Percentiles rank a stretch among this genome's conserved stretches.
Evolutionary conservation across 768 basidiomycete species (phyloP).

Genomic region (Lactifluus piperatus): DNA sequence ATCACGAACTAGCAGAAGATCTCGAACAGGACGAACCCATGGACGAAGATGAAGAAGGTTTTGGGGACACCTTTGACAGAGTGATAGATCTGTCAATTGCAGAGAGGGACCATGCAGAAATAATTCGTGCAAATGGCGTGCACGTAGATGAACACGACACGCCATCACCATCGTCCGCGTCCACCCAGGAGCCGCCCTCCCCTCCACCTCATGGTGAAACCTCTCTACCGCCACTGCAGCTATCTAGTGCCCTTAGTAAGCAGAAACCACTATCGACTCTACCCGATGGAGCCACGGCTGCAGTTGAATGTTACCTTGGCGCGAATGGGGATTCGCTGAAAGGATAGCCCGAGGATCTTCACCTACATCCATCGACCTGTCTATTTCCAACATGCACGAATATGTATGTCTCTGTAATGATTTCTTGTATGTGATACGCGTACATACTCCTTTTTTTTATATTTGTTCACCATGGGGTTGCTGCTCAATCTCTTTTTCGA

Average conservation of each 20-base stretch:
- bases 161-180: constrained; percentile 20
- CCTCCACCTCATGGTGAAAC: constrained; percentile 34
- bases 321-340: constrained; percentile 52
- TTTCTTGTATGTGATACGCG: constrained; percentile 16
- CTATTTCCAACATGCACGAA: constrained; percentile 11
- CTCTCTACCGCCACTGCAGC: constrained; percentile 37
- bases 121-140: constrained; percentile 19
- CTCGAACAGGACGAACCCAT: constrained; percentile 44
- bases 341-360: constrained; percentile 22
- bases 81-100: constrained; percentile 29
- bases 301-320: constrained; percentile 58
- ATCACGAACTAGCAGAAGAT: constrained; percentile 52
- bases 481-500: constrained; percentile 16
- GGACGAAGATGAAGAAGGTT: constrained; percentile 25
- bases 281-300: constrained; percentile 49
- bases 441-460: constrained; percentile 15
- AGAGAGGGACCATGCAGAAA: constrained; percentile 24
- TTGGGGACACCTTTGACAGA: constrained; percentile 20
- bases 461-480: constrained; percentile 15
- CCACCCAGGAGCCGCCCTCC: constrained; percentile 31
- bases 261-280: constrained; percentile 41
- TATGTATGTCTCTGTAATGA: constrained; percentile 19
- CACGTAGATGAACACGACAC: constrained; percentile 10
- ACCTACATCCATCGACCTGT: not conserved
- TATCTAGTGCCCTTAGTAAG: constrained; percentile 38